Conservation (phyloP, 495 filamentous ascomycete species). For the Sphaerosporella brunnea region DNA sequence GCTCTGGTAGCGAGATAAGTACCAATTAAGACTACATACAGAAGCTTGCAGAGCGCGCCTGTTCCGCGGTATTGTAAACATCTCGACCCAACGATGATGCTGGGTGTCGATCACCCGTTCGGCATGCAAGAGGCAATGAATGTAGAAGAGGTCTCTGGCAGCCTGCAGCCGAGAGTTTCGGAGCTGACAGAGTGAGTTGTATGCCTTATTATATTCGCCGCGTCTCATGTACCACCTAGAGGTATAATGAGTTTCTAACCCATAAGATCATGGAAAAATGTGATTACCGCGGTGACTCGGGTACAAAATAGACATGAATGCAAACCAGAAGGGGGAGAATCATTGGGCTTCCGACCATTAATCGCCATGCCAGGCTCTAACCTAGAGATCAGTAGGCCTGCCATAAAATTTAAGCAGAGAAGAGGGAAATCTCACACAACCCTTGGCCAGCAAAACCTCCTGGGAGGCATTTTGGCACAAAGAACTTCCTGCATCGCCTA, state of each 20-base stretch:
- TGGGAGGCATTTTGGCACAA: too few species aligned
- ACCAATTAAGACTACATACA: constrained; percentile 19
- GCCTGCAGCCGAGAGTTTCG: constrained; percentile 54
- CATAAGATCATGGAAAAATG: too few species aligned
- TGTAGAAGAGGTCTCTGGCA: constrained; percentile 64
- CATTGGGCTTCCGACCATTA: constrained; percentile 68
- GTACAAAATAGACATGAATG: constrained; percentile 48
- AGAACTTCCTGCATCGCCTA: constrained; percentile 26
- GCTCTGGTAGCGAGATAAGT: not conserved
- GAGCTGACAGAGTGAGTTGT: constrained; percentile 41
- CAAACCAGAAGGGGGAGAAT: constrained; percentile 53
- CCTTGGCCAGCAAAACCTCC: too few species aligned
- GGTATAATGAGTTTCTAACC: too few species aligned
- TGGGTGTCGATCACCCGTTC: constrained; percentile 36
- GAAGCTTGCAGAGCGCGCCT: constrained; percentile 53
- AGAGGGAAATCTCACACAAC: too few species aligned
- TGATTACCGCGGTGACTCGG: constrained; percentile 40
- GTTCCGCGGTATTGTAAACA: constrained; percentile 56
- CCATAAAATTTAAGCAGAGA: too few species aligned
- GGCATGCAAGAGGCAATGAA: constrained; percentile 48
- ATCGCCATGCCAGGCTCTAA: constrained; percentile 48
- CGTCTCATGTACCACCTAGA: constrained; percentile 64
- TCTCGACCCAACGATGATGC: constrained; percentile 37
- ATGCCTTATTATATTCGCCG: constrained; percentile 45
- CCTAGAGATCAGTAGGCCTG: not conserved